A percentile compares a stretch with the other conserved stretches of the same genome.
These are phyloP conservation scores for Eucalyptus pumila DNA, from an alignment of 345 rosid species.

Conservation along the genomic window DNA sequence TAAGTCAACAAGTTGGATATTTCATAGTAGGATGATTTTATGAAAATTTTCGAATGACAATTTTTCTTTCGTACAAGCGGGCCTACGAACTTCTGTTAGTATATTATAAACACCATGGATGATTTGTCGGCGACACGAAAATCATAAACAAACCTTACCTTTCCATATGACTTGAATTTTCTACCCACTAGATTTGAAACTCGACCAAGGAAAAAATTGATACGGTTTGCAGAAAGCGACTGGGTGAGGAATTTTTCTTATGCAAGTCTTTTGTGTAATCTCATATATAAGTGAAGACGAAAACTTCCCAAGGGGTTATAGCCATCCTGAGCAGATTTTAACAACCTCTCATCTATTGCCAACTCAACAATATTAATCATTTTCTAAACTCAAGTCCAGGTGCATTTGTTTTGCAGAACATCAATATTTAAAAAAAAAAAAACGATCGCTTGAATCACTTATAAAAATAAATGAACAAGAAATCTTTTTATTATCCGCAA, in stretches of 20 bases:
- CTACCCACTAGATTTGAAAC: neutral
- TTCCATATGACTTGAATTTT: neutral
- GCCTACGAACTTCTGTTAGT: neutral
- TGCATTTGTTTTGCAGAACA: neutral
- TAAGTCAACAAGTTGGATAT: neutral
- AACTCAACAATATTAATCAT: neutral
- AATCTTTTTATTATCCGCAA: rapidly evolving
- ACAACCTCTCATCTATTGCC: neutral
- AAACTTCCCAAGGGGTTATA: neutral
- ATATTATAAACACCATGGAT: neutral
- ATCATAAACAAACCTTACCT: neutral
- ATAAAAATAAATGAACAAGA: neutral
- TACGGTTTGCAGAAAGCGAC: neutral
- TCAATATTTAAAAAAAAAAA: no score
- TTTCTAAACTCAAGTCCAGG: neutral
- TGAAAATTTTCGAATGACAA: neutral
- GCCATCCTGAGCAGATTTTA: neutral
- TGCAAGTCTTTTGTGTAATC: neutral
- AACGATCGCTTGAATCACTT: neutral
- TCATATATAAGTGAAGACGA: neutral
- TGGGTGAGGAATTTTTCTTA: neutral
- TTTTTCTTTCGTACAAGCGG: neutral
- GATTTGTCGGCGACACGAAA: neutral
- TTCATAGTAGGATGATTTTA: neutral
- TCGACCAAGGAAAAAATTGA: neutral